Evolutionary conservation across 2,329 filamentous ascomycete species (phyloP), one percentile per base, ranked within the genome.

Genomic region (Monilinia aucupariae): DNA sequence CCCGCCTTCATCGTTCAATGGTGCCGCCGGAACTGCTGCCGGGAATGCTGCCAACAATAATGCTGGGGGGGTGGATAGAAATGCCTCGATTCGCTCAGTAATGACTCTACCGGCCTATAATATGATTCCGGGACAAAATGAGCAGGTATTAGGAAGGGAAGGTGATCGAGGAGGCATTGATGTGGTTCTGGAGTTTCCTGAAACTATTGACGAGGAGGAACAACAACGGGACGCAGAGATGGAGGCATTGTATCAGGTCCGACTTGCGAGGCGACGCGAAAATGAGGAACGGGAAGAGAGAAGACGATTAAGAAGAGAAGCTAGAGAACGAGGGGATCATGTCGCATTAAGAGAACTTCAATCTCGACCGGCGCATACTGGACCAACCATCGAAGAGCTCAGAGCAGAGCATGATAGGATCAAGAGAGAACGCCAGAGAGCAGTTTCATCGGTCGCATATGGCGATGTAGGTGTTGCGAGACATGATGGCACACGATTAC

Each of bases 151-250:
- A 54, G 94, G 87, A 9, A 84, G 92, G 6, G 94, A 96, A 75
- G 94, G 94, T 56, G 94, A 99, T 74, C 84, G 94, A 65, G 93
- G 83, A 60, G 94, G 94, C 9, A 91, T 99, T 70, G 94, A 99
- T 71, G 84, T 90, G 4, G 92, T 99, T 0, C 78, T 97, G 15
- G 92, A 97, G 74, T 85, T 90, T 68, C 92, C 92, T 0, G 87
- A 90, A 72, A 91, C 88, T 0, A 82, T 80, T 10, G 90, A 96
- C 59, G 89, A 92, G 61, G 71, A 70, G 50, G 86, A 96, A 68
- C 91, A 96, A 74, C 78, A 91, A 60, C 83, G 94, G 15, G 92
- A 97, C 67, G 85, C 91, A 34, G 91, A 97, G 75, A 97, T 97
- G 94, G 90, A 94, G 66, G 85, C 90, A 0, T 76, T 97, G 48